phyloP scores from a whole-genome alignment of 305 asterid genomes.

The Fraxinus baroniana region DNA sequence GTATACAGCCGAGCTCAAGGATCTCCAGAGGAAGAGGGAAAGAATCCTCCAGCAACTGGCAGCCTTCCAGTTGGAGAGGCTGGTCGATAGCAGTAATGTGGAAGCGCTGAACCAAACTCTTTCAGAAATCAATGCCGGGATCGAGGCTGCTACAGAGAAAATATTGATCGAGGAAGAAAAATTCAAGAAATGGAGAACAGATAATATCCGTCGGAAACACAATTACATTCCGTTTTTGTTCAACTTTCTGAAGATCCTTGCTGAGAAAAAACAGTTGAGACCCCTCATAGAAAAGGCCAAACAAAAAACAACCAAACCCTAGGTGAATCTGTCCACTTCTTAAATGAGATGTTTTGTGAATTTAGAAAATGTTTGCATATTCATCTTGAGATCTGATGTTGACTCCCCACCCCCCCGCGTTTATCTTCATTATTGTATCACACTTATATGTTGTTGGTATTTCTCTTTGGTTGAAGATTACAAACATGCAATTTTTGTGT shows the following conservation, averaged over 20 bases:
- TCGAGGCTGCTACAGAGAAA: slow-evolving; percentile 83
- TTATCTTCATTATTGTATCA: neutral
- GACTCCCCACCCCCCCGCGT: neutral
- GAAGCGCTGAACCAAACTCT: slow-evolving; percentile 64
- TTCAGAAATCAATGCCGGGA: slow-evolving; percentile 67
- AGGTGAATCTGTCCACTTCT: slow-evolving; percentile 24
- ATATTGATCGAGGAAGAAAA: slow-evolving; percentile 95
- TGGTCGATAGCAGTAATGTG: slow-evolving; percentile 56
- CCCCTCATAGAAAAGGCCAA: slow-evolving; percentile 97
- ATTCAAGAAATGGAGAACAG: slow-evolving; percentile 94
- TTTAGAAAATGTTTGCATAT: neutral
- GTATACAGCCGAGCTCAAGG: slow-evolving; percentile 83
- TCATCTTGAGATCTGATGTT: neutral
- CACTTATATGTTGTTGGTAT: neutral
- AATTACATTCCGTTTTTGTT: slow-evolving; percentile 88
- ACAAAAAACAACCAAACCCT: slow-evolving; percentile 65
- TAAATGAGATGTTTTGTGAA: slow-evolving; percentile 16
- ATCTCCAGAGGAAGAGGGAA: slow-evolving; percentile 85
- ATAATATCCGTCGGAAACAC: slow-evolving; percentile 82
- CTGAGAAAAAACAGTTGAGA: slow-evolving; percentile 97
- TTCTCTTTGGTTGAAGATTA: neutral
- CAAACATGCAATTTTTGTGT: neutral
- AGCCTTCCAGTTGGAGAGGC: slow-evolving; percentile 66
- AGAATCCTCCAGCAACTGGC: slow-evolving; percentile 71
- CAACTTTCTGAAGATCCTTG: slow-evolving; percentile 94